phyloP scores from a whole-genome alignment of 306 rosid genomes.

The Leucaena leucocephala region DNA sequence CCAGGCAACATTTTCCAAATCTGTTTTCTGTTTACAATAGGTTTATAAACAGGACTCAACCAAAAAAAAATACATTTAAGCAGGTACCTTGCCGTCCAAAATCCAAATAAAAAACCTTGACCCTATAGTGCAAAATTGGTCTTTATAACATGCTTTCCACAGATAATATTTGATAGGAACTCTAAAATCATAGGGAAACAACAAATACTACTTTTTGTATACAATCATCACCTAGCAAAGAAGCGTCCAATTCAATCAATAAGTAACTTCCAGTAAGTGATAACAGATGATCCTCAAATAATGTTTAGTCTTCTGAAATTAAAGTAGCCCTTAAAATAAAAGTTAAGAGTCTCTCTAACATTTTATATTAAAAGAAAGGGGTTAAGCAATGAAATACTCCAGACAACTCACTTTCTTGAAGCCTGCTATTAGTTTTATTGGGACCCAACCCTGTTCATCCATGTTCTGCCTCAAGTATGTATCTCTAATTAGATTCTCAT shows the following conservation, averaged over 20 bases:
- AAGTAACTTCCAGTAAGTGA: not conserved
- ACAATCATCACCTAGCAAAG: not conserved
- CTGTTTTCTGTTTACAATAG: not conserved
- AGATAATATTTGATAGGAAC: not conserved
- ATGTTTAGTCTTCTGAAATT: not conserved
- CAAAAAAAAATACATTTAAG: not conserved
- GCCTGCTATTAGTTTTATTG: constrained; percentile 67
- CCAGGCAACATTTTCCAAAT: not conserved
- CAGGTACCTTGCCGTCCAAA: not conserved
- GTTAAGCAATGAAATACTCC: constrained; percentile 16
- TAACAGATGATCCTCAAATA: not conserved
- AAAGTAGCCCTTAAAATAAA: not conserved
- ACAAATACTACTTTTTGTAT: not conserved
- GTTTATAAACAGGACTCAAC: not conserved
- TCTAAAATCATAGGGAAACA: constrained; percentile 6
- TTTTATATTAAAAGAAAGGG: not conserved
- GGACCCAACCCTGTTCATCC: constrained; percentile 97
- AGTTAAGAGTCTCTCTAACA: not conserved
- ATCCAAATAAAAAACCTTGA: not conserved
- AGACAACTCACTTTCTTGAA: constrained; percentile 80
- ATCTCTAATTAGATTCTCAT: constrained; percentile 75
- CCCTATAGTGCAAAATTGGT: not conserved
- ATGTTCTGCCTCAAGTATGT: constrained; percentile 69
- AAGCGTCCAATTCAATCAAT: not conserved
- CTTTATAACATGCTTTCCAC: constrained; percentile 10